A percentile compares a stretch with the other conserved stretches of the same genome.
These are phyloP conservation scores for Macrophomina tecta DNA, from an alignment of 2,329 filamentous ascomycete species.

Conservation along the genomic window DNA sequence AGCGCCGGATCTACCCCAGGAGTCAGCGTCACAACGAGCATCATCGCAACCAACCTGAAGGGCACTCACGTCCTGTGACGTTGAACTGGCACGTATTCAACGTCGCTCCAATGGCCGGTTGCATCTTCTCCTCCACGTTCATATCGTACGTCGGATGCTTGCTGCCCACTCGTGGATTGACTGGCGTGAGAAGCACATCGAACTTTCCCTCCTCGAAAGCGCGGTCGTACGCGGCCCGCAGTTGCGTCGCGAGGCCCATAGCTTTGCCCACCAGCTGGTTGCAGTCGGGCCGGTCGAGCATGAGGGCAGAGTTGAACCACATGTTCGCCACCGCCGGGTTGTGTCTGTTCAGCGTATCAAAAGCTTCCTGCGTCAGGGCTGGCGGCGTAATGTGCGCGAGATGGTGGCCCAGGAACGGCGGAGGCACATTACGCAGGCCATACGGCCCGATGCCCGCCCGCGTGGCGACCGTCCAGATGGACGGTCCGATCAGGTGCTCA, in stretches of 20 bases:
- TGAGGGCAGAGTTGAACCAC: slow-evolving; percentile 47
- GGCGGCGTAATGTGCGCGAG: slow-evolving; percentile 38
- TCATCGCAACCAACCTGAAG: not conserved
- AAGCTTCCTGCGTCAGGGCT: slow-evolving; percentile 48
- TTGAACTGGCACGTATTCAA: slow-evolving; percentile 57
- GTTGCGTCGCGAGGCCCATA: slow-evolving; percentile 53
- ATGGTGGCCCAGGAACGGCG: slow-evolving; percentile 38
- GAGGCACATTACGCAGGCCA: slow-evolving; percentile 38
- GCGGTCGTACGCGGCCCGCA: slow-evolving; percentile 56
- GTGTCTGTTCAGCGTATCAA: slow-evolving; percentile 49
- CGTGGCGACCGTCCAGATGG: slow-evolving; percentile 55
- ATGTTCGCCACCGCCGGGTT: slow-evolving; percentile 56
- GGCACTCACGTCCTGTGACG: slow-evolving; percentile 49
- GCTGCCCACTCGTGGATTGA: slow-evolving; percentile 53
- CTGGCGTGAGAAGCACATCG: slow-evolving; percentile 59
- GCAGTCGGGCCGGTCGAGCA: slow-evolving; percentile 38
- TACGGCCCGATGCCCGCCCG: slow-evolving; percentile 38
- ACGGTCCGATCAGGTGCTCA: slow-evolving; percentile 53
- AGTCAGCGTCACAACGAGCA: not conserved
- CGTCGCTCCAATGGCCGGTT: slow-evolving; percentile 52
- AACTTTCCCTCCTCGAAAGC: slow-evolving; percentile 44
- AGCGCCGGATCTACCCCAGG: slow-evolving; percentile 49
- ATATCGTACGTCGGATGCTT: slow-evolving; percentile 46
- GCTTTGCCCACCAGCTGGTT: slow-evolving; percentile 51
- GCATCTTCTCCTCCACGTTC: slow-evolving; percentile 49